phyloP scores from a whole-genome alignment of 345 rosid species.

The Clarkia xantiana region DNA sequence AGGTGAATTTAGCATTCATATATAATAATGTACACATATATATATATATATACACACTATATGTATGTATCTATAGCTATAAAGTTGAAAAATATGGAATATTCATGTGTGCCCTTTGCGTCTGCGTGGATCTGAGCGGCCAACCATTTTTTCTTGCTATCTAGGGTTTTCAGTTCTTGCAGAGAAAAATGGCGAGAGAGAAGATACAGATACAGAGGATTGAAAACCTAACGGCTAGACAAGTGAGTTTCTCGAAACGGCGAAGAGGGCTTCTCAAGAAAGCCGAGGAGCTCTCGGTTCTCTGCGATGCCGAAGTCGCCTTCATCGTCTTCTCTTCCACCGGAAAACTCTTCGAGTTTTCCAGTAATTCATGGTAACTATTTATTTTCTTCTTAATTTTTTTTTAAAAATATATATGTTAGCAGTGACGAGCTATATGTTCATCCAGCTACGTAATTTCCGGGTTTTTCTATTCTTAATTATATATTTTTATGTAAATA shows the following conservation, averaged over 20 bases:
- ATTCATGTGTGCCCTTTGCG: too few relatives aligned
- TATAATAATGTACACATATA: too few relatives aligned
- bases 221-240: slow-evolving; percentile 18
- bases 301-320: slow-evolving; percentile 17
- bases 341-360: slow-evolving; percentile 18
- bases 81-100: too few relatives aligned
- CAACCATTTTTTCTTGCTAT: too few relatives aligned
- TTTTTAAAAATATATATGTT: too few relatives aligned
- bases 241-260: slow-evolving; percentile 18
- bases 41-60: too few relatives aligned
- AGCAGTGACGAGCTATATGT: slow-evolving; percentile 59
- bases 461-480: background rate
- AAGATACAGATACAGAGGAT: slow-evolving; percentile 19
- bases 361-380: slow-evolving; percentile 11
- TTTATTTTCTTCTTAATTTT: background rate
- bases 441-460: too few relatives aligned
- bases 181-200: slow-evolving; percentile 13
- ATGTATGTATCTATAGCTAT: too few relatives aligned
- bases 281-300: slow-evolving; percentile 16
- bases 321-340: slow-evolving; percentile 19
- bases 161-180: background rate
- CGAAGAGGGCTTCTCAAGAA: slow-evolving; percentile 19
- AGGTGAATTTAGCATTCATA: too few relatives aligned
- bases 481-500: background rate
- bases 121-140: too few relatives aligned